Conservation (phyloP, 352 stramenopile genomes). For the Halophytophthora batemanensis region DNA sequence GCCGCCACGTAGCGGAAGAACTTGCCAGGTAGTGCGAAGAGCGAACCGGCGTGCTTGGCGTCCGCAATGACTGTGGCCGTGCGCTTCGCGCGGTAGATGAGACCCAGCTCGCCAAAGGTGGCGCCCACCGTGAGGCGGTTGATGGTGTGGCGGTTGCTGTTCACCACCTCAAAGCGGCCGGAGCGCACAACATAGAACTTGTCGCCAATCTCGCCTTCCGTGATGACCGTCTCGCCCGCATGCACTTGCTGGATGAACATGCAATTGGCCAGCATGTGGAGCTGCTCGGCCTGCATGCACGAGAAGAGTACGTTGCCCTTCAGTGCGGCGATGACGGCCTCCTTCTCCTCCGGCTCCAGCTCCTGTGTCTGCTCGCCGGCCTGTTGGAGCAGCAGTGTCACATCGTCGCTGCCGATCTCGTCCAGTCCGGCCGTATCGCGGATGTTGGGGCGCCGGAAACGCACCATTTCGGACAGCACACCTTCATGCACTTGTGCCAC, state of each 20-base stretch:
- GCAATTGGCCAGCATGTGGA: slow-evolving; percentile 63
- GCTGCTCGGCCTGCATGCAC: slow-evolving; percentile 65
- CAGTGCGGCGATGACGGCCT: slow-evolving; percentile 55
- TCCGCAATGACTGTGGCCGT: slow-evolving; percentile 44
- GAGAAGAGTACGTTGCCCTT: slow-evolving; percentile 78
- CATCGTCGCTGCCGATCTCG: slow-evolving; percentile 28
- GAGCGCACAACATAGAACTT: slow-evolving; percentile 71
- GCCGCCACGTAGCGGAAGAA: slow-evolving; percentile 52
- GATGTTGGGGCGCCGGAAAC: slow-evolving; percentile 39
- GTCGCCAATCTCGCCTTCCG: slow-evolving; percentile 75
- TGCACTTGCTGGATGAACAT: slow-evolving; percentile 79
- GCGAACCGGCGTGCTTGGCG: slow-evolving; percentile 25
- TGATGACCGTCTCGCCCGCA: slow-evolving; percentile 69
- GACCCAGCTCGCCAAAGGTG: slow-evolving; percentile 53
- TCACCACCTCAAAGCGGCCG: slow-evolving; percentile 48
- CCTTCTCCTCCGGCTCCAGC: slow-evolving; percentile 25
- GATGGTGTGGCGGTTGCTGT: slow-evolving; percentile 35
- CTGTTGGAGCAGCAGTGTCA: slow-evolving; percentile 28
- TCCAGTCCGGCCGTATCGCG: slow-evolving; percentile 29
- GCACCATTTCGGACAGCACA: slow-evolving; percentile 46
- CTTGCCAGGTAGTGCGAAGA: slow-evolving; percentile 45
- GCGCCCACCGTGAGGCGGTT: slow-evolving; percentile 33
- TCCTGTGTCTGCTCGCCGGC: slow-evolving; percentile 25
- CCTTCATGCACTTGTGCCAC: slow-evolving; percentile 39
- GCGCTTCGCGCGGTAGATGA: slow-evolving; percentile 54